Conservation (phyloP, 768 basidiomycete species). For the Suillus subaureus region DNA sequence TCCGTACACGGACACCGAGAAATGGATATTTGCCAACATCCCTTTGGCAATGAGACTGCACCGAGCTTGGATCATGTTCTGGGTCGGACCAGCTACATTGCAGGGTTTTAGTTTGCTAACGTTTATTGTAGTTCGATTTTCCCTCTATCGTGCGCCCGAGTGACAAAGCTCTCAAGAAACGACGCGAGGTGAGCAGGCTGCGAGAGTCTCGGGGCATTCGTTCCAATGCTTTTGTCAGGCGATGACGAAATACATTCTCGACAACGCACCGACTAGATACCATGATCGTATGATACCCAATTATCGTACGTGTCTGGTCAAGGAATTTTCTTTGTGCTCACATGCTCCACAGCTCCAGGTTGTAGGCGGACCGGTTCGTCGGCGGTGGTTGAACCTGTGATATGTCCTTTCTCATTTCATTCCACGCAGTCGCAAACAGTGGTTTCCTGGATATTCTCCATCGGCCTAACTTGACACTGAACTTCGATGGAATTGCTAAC, state of each 20-base stretch:
- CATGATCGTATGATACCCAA: conserved; percentile 49
- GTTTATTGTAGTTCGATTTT: conserved; percentile 18
- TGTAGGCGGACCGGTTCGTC: conserved; percentile 19
- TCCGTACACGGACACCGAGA: conserved; percentile 39
- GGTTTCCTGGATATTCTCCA: too few species aligned
- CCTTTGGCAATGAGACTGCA: conserved; percentile 54
- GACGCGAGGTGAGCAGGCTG: conserved; percentile 6
- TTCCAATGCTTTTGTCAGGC: too few species aligned
- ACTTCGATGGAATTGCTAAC: too few species aligned
- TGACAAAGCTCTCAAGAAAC: conserved; percentile 13
- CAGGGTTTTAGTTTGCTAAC: not conserved
- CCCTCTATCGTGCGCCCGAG: conserved; percentile 16
- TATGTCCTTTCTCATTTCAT: too few species aligned
- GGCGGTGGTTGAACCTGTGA: too few species aligned
- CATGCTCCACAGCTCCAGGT: conserved; percentile 38
- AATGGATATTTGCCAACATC: conserved; percentile 57
- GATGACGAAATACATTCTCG: conserved; percentile 42
- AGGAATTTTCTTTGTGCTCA: not conserved
- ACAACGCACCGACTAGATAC: conserved; percentile 51
- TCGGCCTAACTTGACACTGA: too few species aligned
- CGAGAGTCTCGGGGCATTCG: conserved; percentile 17
- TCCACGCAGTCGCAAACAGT: too few species aligned
- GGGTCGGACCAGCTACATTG: conserved; percentile 34
- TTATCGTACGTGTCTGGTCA: conserved; percentile 42
- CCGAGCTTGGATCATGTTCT: conserved; percentile 51